Evolutionary conservation across 139 green algal species (phyloP), one percentile per base, ranked within the genome.

Genomic region (Pleodorina starrii): DNA sequence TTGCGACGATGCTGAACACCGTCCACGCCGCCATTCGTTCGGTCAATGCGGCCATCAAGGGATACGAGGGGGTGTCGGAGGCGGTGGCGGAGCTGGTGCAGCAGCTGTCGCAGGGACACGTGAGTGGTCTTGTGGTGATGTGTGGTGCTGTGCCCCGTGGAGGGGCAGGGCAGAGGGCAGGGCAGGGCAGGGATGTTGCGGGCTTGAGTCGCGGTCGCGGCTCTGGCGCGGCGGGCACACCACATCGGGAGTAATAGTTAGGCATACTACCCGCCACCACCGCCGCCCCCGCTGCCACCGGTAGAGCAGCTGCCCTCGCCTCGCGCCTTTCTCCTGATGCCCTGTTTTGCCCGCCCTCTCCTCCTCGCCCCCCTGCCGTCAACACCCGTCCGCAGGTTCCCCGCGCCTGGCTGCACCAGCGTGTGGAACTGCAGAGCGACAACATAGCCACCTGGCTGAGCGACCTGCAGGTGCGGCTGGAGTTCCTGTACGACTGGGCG

Each of bases 401-500:
- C 14, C 71, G 57, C 16, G 38, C 43, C 17, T 93, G 90, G 90
- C 50, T 51, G 57, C 36, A 40, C 38, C 35, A 68, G 29, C 68
- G 86, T 4, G 42, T 88, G 2, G 85, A 90, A 59, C 79, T 93
- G 36, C 66, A 74, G 36, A 16, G 27, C 40, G 85, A 89, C 14
- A 86, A 69, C 46, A 68, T 93, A 1, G 79, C 69, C 25, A 59
- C 36, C 16, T 93, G 90, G 90, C 77, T 93, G 27, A 40, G 51
- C 7, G 90, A 93, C 86, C 80, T 93, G 36, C 75, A 87, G 51
- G 42, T 68, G 9, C 69, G 90, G 16, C 85, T 93, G 38, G 90
- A 90, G 32, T 93, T 84, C 59, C 66, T 93, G 54, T 93, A 93
- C 86, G 59, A 74, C 42, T 93, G 90, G 90, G 90, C 90, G 40